Evolutionary conservation across 164 flowering plant species (phyloP).

Genomic region (Cinnamomum micranthum): DNA sequence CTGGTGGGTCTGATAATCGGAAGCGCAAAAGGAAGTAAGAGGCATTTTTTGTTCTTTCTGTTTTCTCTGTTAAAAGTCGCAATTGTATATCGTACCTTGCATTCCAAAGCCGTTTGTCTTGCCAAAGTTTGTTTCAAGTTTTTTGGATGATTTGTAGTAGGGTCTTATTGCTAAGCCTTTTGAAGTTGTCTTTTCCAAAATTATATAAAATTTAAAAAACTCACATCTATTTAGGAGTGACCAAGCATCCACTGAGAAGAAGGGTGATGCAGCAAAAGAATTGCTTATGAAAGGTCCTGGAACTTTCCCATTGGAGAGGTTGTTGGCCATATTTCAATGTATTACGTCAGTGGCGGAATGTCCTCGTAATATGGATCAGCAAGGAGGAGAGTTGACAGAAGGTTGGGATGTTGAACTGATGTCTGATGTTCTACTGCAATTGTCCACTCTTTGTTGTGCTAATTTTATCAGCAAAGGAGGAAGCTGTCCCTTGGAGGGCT

Average conservation of each 20-base stretch:
- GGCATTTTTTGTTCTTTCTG: background rate
- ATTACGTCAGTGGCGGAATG: slow-evolving; percentile 63
- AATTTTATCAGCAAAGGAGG: slow-evolving; percentile 82
- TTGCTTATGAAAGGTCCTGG: slow-evolving; percentile 89
- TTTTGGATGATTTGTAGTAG: slow-evolving; percentile 1
- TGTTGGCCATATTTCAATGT: slow-evolving; percentile 92
- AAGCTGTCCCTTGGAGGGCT: slow-evolving; percentile 88
- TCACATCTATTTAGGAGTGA: slow-evolving; percentile 42
- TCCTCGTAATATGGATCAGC: slow-evolving; percentile 42
- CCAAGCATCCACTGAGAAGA: slow-evolving; percentile 50
- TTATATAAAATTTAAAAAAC: background rate
- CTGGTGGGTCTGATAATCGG: slow-evolving; percentile 63
- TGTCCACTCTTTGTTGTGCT: slow-evolving; percentile 90
- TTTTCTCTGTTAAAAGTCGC: background rate
- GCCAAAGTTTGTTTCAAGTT: background rate
- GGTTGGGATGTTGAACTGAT: slow-evolving; percentile 40
- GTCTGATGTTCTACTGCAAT: slow-evolving; percentile 84
- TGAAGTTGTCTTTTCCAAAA: no score
- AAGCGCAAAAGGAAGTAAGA: slow-evolving; percentile 83
- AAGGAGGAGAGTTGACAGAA: slow-evolving; percentile 22
- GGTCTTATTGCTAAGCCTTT: background rate
- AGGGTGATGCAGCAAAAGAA: slow-evolving; percentile 75
- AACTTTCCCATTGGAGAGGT: slow-evolving; percentile 84
- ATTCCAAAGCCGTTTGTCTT: background rate
- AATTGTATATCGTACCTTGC: no score